These are phyloP conservation scores for Terana coerulea DNA, from an alignment of 768 basidiomycete species.

Conservation along the genomic window DNA sequence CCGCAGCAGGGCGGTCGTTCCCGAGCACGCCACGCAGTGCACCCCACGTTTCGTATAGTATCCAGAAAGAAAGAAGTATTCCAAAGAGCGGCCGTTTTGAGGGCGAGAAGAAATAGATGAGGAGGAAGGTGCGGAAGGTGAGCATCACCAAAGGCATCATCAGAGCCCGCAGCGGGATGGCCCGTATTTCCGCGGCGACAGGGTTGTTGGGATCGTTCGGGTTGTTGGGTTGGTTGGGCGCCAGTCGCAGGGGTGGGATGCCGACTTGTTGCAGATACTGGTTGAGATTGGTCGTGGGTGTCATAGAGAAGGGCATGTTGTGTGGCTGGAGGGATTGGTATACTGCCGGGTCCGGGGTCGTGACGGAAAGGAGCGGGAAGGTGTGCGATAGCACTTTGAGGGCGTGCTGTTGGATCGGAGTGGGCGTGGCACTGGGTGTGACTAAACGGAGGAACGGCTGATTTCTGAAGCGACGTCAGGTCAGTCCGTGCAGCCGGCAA, in stretches of 20 bases:
- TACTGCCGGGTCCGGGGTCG: slow-evolving; percentile 23
- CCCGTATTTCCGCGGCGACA: slow-evolving; percentile 40
- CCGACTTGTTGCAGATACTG: slow-evolving; percentile 63
- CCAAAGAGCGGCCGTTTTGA: slow-evolving; percentile 69
- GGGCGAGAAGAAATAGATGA: slow-evolving; percentile 77
- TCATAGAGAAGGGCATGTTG: slow-evolving; percentile 31
- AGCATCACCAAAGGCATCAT: slow-evolving; percentile 66
- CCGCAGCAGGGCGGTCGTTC: slow-evolving; percentile 30
- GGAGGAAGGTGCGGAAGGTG: slow-evolving; percentile 59
- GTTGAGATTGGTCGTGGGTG: slow-evolving; percentile 42
- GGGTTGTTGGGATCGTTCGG: slow-evolving; percentile 28
- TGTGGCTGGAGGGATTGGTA: slow-evolving; percentile 24
- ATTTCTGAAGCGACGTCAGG: slow-evolving; percentile 34
- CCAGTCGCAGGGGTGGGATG: slow-evolving; percentile 46
- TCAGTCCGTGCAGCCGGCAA: slow-evolving; percentile 10
- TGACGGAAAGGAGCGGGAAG: slow-evolving; percentile 42
- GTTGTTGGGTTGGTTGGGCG: slow-evolving; percentile 28
- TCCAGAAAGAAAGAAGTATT: slow-evolving; percentile 62
- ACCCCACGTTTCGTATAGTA: slow-evolving; percentile 73
- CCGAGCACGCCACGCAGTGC: slow-evolving; percentile 49
- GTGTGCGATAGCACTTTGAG: slow-evolving; percentile 60
- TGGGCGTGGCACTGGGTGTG: slow-evolving; percentile 44
- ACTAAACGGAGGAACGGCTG: slow-evolving; percentile 51
- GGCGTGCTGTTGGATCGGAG: slow-evolving; percentile 59
- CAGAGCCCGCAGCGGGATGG: slow-evolving; percentile 63